A percentile compares a stretch with the other conserved stretches of the same genome.
phyloP scores from a whole-genome alignment of 371 early-diverging fungal species.

The Fennellomyces sp. region DNA sequence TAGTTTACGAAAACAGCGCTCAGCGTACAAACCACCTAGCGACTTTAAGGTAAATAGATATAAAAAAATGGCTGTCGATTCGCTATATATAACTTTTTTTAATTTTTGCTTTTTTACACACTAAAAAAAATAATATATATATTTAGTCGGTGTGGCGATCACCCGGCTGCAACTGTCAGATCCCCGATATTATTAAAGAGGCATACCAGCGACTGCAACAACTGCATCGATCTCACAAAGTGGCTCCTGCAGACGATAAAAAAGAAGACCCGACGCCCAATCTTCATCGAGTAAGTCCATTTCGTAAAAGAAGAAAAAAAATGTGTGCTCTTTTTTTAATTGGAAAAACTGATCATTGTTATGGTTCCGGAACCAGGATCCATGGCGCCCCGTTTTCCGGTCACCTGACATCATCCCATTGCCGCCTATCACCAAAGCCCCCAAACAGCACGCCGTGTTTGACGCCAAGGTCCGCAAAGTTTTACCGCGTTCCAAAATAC shows the following conservation, averaged over 20 bases:
- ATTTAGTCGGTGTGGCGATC: constrained; percentile 39
- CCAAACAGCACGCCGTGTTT: constrained; percentile 28
- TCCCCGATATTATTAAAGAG: constrained; percentile 54
- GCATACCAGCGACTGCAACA: constrained; percentile 26
- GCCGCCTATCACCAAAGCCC: constrained; percentile 34
- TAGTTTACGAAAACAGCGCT: not conserved
- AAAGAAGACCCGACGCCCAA: not conserved
- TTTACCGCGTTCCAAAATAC: constrained; percentile 42
- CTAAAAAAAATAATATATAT: too few relatives aligned
- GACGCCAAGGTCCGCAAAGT: constrained; percentile 50
- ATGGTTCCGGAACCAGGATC: constrained; percentile 6
- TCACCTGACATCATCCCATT: constrained; percentile 39
- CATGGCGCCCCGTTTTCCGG: constrained; percentile 49
- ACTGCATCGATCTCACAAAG: constrained; percentile 14
- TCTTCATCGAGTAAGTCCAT: constrained; percentile 8
- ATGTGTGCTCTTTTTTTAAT: not conserved
- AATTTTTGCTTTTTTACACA: too few relatives aligned
- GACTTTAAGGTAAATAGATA: not conserved
- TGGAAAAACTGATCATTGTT: too few relatives aligned
- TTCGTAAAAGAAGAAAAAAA: constrained; percentile 15
- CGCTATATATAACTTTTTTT: too few relatives aligned
- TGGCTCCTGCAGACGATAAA: constrained; percentile 9
- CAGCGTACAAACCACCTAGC: not conserved
- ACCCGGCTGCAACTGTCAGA: constrained; percentile 45
- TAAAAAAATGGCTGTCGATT: too few relatives aligned